A percentile compares a stretch with the other conserved stretches of the same genome.
phyloP scores from a whole-genome alignment of 208 protist genomes.

The Leishmania gerbilli region DNA sequence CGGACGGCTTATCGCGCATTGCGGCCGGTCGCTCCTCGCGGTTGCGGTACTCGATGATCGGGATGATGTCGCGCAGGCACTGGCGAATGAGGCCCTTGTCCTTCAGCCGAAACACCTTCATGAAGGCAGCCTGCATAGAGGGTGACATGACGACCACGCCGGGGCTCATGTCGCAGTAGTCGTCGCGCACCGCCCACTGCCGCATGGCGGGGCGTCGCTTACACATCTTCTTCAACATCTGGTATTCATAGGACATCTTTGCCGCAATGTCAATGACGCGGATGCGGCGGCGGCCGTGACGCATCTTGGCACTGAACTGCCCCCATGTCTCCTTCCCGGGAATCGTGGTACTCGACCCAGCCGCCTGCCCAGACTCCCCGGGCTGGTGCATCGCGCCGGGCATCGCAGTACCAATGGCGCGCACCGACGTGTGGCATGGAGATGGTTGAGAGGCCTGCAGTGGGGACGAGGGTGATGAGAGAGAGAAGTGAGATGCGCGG shows the following conservation, averaged over 20 bases:
- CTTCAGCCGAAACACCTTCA: conserved; percentile 88
- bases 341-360: conserved; percentile 55
- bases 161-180: conserved; percentile 87
- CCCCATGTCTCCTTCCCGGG: conserved; percentile 86
- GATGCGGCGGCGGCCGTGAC: conserved; percentile 74
- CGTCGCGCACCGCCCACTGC: conserved; percentile 86
- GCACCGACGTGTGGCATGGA: conserved; percentile 6
- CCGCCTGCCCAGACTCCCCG: conserved; percentile 58
- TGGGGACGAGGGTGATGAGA: background rate
- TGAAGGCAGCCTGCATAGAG: conserved; percentile 91
- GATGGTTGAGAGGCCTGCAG: background rate
- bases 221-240: conserved; percentile 90
- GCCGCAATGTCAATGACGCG: conserved; percentile 88
- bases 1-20: conserved; percentile 46
- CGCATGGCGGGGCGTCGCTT: conserved; percentile 81
- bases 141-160: conserved; percentile 90
- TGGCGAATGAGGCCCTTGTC: conserved; percentile 84
- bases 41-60: conserved; percentile 90
- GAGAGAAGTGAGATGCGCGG: background rate
- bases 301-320: conserved; percentile 86
- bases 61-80: conserved; percentile 86
- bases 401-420: conserved; percentile 15
- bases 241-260: conserved; percentile 94
- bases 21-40: conserved; percentile 60
- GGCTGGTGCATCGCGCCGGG: conserved; percentile 75